Evolutionary conservation across 1,284 basidiomycete species (phyloP).

Genomic region (Entoloma clypeatum): DNA sequence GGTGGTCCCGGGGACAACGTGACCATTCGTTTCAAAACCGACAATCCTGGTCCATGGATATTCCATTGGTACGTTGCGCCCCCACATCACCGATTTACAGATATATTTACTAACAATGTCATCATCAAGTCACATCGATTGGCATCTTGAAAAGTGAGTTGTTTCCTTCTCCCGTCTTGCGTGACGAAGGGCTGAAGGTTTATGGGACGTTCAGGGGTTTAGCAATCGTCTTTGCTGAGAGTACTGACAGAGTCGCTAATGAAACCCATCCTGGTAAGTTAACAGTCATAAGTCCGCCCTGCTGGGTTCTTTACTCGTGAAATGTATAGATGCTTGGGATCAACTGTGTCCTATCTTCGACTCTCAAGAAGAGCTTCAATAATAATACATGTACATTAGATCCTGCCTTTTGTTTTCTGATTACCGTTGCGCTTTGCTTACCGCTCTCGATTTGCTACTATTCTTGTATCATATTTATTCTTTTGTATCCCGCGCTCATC

Average conservation of each 20-base stretch:
- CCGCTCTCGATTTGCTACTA: too few relatives aligned
- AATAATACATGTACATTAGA: too few relatives aligned
- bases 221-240: constrained; percentile 39
- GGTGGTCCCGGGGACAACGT: constrained; percentile 29
- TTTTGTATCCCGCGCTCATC: too few relatives aligned
- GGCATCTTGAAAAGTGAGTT: constrained; percentile 38
- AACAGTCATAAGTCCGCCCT: background rate
- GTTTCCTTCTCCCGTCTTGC: constrained; percentile 31
- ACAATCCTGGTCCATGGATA: constrained; percentile 49
- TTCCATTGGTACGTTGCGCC: constrained; percentile 35
- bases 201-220: constrained; percentile 27
- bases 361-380: too few relatives aligned
- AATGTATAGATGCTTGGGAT: constrained; percentile 26
- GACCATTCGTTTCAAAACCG: constrained; percentile 38
- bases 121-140: constrained; percentile 39
- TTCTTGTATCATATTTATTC: too few relatives aligned
- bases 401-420: too few relatives aligned
- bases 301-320: background rate
- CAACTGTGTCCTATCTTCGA: constrained; percentile 32
- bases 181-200: background rate
- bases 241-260: constrained; percentile 19
- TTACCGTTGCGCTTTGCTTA: too few relatives aligned
- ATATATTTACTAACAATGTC: constrained; percentile 4
- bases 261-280: constrained; percentile 22
- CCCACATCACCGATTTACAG: constrained; percentile 1